Conservation (phyloP, 768 basidiomycete genomes). For the Dentipellis sp. region DNA sequence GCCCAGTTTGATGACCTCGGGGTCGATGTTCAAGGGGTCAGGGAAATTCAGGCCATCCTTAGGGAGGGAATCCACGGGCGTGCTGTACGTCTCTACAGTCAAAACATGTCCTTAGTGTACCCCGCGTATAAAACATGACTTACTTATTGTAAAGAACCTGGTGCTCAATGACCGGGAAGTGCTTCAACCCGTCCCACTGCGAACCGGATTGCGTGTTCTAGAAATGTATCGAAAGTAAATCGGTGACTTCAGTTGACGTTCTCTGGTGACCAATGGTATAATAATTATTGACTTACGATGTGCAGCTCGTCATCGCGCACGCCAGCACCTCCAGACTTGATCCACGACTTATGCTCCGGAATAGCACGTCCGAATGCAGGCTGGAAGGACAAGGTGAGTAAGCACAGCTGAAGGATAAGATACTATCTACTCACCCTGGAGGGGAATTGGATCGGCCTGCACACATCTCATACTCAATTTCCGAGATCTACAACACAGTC, state of each 20-base stretch:
- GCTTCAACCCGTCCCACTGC: slow-evolving; percentile 14
- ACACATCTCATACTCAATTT: background rate
- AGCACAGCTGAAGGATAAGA: no score
- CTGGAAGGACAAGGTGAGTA: background rate
- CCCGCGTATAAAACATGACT: background rate
- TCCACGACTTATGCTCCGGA: background rate
- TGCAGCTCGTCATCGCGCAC: background rate
- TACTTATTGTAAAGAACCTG: slow-evolving; percentile 8
- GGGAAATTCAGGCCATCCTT: slow-evolving; percentile 34
- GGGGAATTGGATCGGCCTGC: slow-evolving; percentile 61
- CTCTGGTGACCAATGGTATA: no score
- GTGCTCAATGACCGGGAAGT: slow-evolving; percentile 9
- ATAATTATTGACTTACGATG: background rate
- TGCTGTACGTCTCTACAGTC: slow-evolving; percentile 20
- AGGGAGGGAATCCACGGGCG: slow-evolving; percentile 30
- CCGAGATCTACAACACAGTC: background rate
- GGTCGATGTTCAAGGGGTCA: slow-evolving; percentile 39
- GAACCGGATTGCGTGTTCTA: slow-evolving; percentile 14
- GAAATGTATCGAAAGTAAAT: no score
- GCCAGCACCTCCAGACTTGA: background rate
- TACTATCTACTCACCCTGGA: slow-evolving; percentile 37
- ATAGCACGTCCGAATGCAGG: background rate
- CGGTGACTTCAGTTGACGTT: no score
- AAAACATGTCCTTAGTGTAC: background rate
- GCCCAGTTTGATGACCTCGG: slow-evolving; percentile 37